phyloP scores from a whole-genome alignment of 768 basidiomycete species.

The Xanthoconium purpureum region DNA sequence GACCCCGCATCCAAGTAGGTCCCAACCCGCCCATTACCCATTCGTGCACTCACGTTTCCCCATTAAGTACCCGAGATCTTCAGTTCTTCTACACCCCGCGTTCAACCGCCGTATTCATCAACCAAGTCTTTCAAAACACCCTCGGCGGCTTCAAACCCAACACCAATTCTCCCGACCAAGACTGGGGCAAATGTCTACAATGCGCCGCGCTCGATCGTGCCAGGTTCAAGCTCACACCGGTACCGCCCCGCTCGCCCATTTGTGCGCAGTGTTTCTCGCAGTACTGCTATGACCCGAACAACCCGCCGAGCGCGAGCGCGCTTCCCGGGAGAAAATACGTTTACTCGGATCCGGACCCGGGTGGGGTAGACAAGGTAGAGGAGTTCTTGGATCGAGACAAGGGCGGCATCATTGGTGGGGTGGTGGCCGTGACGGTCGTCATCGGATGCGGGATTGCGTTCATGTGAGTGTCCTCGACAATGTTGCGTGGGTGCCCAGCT shows the following conservation, averaged over 20 bases:
- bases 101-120: slow-evolving; percentile 55
- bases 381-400: slow-evolving; percentile 45
- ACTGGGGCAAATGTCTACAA: slow-evolving; percentile 56
- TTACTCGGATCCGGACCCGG: slow-evolving; percentile 56
- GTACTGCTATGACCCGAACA: slow-evolving; percentile 55
- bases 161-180: slow-evolving; percentile 49
- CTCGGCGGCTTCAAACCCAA: slow-evolving; percentile 62
- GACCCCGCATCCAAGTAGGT: slow-evolving; percentile 62
- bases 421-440: slow-evolving; percentile 40
- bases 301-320: slow-evolving; percentile 53
- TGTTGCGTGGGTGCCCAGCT: background rate
- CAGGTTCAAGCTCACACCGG: slow-evolving; percentile 38
- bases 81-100: slow-evolving; percentile 55
- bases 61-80: slow-evolving; percentile 52
- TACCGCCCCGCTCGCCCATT: slow-evolving; percentile 39
- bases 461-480: slow-evolving; percentile 29
- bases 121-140: slow-evolving; percentile 55
- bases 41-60: slow-evolving; percentile 5
- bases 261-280: slow-evolving; percentile 61
- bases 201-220: slow-evolving; percentile 62
- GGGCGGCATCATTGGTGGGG: slow-evolving; percentile 47
- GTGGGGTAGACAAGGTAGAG: slow-evolving; percentile 42
- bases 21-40: background rate
- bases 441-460: slow-evolving; percentile 36
- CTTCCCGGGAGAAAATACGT: slow-evolving; percentile 38